Evolutionary conservation across 805 yeast species (phyloP).

Genomic region (Pichia membranifaciens): DNA sequence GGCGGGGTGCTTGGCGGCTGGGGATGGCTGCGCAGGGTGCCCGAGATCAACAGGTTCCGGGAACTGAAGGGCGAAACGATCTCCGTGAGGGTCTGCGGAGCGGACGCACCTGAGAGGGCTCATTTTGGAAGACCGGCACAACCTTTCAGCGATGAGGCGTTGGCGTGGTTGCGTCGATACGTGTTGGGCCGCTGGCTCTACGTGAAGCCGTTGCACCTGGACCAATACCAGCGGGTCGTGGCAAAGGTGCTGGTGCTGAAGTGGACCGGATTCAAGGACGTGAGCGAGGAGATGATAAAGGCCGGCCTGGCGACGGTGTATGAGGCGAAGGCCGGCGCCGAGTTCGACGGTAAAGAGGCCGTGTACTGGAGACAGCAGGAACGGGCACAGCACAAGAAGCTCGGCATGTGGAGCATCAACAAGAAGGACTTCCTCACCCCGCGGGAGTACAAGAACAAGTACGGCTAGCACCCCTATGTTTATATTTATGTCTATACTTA

Average conservation of each 20-base stretch:
- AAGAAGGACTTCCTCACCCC: conserved; percentile 54
- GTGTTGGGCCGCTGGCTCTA: conserved; percentile 63
- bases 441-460: conserved; percentile 61
- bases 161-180: conserved; percentile 65
- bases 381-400: conserved; percentile 47
- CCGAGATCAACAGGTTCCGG: conserved; percentile 41
- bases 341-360: conserved; percentile 73
- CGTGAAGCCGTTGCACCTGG: conserved; percentile 73
- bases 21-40: conserved; percentile 80
- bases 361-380: conserved; percentile 55
- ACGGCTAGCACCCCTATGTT: conserved; percentile 17
- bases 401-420: conserved; percentile 64
- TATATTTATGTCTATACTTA: background rate
- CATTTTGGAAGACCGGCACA: conserved; percentile 95
- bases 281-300: conserved; percentile 81
- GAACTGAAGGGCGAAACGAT: conserved; percentile 62
- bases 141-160: conserved; percentile 78
- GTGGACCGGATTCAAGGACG: conserved; percentile 68
- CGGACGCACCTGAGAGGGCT: conserved; percentile 94
- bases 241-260: conserved; percentile 60
- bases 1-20: conserved; percentile 87
- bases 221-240: conserved; percentile 87
- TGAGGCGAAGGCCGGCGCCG: conserved; percentile 75
- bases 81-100: conserved; percentile 79
- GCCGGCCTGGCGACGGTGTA: conserved; percentile 83